These are phyloP conservation scores for Ganoderma multipileum DNA, from an alignment of 1,284 basidiomycete genomes.

Conservation along the genomic window DNA sequence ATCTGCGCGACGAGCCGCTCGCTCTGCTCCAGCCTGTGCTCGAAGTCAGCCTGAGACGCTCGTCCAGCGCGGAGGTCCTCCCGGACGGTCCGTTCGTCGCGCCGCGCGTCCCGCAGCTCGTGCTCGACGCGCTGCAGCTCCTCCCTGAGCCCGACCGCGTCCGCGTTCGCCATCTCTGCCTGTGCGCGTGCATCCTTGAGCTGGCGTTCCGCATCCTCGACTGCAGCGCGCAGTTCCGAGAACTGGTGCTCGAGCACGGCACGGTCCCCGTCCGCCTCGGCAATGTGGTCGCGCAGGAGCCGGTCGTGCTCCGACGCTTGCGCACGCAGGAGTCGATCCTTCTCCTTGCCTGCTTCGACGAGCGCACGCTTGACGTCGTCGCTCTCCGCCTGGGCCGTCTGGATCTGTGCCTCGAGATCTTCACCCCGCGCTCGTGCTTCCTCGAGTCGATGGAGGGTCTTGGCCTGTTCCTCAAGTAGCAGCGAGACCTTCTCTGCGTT, in stretches of 20 bases:
- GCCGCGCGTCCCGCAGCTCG: conserved; percentile 67
- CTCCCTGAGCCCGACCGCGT: conserved; percentile 71
- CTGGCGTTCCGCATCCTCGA: conserved; percentile 65
- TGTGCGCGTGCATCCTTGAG: conserved; percentile 66
- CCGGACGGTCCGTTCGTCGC: conserved; percentile 66
- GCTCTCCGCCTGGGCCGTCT: conserved; percentile 68
- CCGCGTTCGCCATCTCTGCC: conserved; percentile 65
- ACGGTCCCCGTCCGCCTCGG: conserved; percentile 90
- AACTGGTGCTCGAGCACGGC: conserved; percentile 90
- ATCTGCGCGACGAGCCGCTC: conserved; percentile 73
- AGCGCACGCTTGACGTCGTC: conserved; percentile 72
- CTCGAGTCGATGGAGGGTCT: conserved; percentile 72
- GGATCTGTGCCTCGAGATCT: conserved; percentile 76
- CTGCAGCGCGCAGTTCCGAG: conserved; percentile 71
- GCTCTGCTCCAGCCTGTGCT: conserved; percentile 66
- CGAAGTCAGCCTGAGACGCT: conserved; percentile 69
- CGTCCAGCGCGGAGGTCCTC: conserved; percentile 68
- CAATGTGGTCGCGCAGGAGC: conserved; percentile 85
- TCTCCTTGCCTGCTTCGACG: conserved; percentile 70
- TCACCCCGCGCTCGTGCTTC: conserved; percentile 76
- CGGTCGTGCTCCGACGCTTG: conserved; percentile 86
- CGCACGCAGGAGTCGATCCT: conserved; percentile 74
- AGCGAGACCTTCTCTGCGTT: conserved; percentile 68
- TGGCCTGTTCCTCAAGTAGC: conserved; percentile 77
- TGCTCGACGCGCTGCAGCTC: conserved; percentile 75